A percentile compares a stretch with the other conserved stretches of the same genome.
phyloP scores from a whole-genome alignment of 306 rosid species.

The Oxytropis ochrocephala region DNA sequence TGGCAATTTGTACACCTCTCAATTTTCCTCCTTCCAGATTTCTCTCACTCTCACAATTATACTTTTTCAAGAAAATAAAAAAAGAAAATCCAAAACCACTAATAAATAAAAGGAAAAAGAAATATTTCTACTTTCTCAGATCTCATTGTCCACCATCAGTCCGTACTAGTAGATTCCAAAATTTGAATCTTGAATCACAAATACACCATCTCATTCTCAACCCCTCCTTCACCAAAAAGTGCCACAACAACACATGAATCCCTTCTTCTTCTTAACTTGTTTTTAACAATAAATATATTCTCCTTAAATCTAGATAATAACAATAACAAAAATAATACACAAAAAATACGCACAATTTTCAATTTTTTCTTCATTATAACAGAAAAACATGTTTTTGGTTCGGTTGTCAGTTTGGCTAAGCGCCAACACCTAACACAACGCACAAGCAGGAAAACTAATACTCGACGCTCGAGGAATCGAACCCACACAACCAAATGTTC shows the following conservation, averaged over 20 bases:
- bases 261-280: not conserved
- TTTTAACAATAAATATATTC: too few relatives aligned
- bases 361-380: too few relatives aligned
- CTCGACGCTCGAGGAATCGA: too few relatives aligned
- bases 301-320: too few relatives aligned
- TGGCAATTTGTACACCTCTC: slow-evolving; percentile 23
- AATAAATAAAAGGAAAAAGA: not conserved
- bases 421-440: too few relatives aligned
- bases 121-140: not conserved
- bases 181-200: slow-evolving; percentile 6
- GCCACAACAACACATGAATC: not conserved
- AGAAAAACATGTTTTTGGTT: too few relatives aligned
- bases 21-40: not conserved
- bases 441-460: too few relatives aligned
- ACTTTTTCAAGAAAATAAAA: not conserved
- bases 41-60: not conserved
- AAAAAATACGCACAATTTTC: not conserved
- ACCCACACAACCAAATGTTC: too few relatives aligned
- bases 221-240: not conserved
- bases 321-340: not conserved
- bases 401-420: too few relatives aligned
- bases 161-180: slow-evolving; percentile 8
- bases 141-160: not conserved
- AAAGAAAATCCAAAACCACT: not conserved
- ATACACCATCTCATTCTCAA: not conserved